A percentile compares a stretch with the other conserved stretches of the same genome.
These are phyloP conservation scores for Gossypioides kirkii DNA, from an alignment of 345 rosid species.

Conservation along the genomic window DNA sequence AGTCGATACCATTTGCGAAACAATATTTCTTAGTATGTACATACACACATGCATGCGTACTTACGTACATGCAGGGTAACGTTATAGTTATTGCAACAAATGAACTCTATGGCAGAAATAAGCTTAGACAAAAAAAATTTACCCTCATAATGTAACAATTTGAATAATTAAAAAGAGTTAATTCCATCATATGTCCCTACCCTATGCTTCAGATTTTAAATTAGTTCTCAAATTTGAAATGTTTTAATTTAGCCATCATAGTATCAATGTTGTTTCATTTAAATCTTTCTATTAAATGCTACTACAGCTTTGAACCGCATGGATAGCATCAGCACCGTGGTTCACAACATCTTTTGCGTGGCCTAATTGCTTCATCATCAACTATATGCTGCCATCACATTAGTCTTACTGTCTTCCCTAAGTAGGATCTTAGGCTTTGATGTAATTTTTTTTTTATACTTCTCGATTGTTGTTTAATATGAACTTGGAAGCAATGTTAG, in stretches of 20 bases:
- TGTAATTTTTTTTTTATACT: constrained; percentile 17
- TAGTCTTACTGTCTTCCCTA: constrained; percentile 90
- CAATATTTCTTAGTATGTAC: constrained; percentile 32
- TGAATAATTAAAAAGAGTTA: too few relatives aligned
- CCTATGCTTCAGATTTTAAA: too few relatives aligned
- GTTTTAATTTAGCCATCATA: too few relatives aligned
- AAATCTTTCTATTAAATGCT: neutral
- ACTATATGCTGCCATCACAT: constrained; percentile 66
- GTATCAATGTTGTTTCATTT: too few relatives aligned
- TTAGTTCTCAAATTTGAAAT: too few relatives aligned
- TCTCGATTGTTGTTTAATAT: constrained; percentile 21
- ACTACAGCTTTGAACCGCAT: constrained; percentile 37
- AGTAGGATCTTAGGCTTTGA: constrained; percentile 78
- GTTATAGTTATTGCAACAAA: too few relatives aligned
- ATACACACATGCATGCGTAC: too few relatives aligned
- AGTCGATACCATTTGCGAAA: constrained; percentile 84
- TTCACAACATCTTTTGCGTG: constrained; percentile 66
- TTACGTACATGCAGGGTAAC: too few relatives aligned
- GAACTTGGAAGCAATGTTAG: constrained; percentile 20
- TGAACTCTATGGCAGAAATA: too few relatives aligned
- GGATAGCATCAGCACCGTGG: constrained; percentile 79
- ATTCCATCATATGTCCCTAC: too few relatives aligned
- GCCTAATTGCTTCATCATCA: constrained; percentile 87
- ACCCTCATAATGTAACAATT: too few relatives aligned
- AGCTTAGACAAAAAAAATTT: too few relatives aligned